phyloP scores from a whole-genome alignment of 2,329 filamentous ascomycete species.

The Magnaporthiopsis rhizophila region DNA sequence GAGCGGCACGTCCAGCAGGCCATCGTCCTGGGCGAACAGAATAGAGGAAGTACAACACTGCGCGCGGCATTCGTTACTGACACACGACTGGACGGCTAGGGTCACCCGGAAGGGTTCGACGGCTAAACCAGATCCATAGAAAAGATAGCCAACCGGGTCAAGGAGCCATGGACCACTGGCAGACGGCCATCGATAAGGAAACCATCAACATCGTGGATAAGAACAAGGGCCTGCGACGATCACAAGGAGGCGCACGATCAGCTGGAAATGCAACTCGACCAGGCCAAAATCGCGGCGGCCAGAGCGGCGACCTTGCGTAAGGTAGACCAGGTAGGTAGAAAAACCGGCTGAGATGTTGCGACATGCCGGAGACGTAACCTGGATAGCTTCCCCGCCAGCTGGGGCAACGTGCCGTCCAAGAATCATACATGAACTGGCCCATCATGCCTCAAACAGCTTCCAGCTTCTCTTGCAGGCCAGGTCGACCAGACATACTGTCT shows the following conservation, averaged over 20 bases:
- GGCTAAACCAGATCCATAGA: neutral
- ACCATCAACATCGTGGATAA: neutral
- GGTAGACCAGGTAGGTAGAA: neutral
- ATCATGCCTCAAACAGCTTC: neutral
- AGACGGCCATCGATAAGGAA: neutral
- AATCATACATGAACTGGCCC: neutral
- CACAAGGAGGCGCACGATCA: neutral
- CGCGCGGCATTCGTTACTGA: neutral
- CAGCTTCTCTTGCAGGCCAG: neutral
- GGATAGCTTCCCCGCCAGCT: neutral
- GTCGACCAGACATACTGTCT: neutral
- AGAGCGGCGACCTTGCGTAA: neutral
- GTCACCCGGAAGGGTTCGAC: neutral
- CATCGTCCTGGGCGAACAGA: neutral
- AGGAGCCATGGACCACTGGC: neutral
- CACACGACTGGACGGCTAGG: neutral
- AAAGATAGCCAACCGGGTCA: neutral
- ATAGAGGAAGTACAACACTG: too few relatives aligned
- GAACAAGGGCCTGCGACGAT: neutral
- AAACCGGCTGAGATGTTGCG: neutral
- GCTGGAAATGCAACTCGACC: neutral
- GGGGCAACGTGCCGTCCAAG: neutral
- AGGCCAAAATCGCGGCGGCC: neutral
- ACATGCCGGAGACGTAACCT: neutral
- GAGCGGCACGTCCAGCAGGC: neutral